Evolutionary conservation across 2,329 filamentous ascomycete species (phyloP), one percentile per base, ranked within the genome.

Genomic region (Coniochaeta sp.): DNA sequence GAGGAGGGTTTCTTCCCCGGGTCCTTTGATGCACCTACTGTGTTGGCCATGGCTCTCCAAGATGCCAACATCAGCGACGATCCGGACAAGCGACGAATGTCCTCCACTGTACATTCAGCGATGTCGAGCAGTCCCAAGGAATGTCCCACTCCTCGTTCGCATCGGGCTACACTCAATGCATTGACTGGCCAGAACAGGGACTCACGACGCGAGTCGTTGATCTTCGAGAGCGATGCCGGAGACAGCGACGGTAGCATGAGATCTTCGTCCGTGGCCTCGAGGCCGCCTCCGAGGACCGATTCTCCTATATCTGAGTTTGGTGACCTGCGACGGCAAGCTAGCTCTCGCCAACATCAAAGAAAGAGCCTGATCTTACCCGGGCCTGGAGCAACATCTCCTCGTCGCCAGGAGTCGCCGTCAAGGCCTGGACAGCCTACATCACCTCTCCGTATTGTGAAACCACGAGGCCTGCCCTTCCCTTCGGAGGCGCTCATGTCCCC

Each of bases 281-380:
- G 86, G 12, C 77, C 77, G 36, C 85, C 85, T 12, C 79, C 86
- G 54, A 83, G 92, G 64, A 93, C 90, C 1, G 93, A 97, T 62
- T 99, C 95, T 0, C 95, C 95, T 2, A 89, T 91, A 22, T 96
- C 92, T 5, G 95, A 98, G 62, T 86, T 93, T 68, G 87, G 89
- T 58, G 83, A 86, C 65, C 77, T 96, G 24, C 84, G 88, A 63
- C 84, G 91, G 61, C 87, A 90, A 55, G 86, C 89, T 34, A 93
- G 90, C 70, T 88, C 89, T 47, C 84, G 89, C 61, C 91, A 96
- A 64, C 87, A 90, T 62, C 93, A 98, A 65, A 87, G 95, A 54
- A 87, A 89, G 67, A 98, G 93, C 70, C 80, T 97, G 60, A 89
- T 96, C 57, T 81, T 97, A 19, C 88, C 93, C 22, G 47, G 47